Evolutionary conservation across 2,329 filamentous ascomycete species (phyloP), one percentile per base, ranked within the genome.

Genomic region (Trichoderma koningii): DNA sequence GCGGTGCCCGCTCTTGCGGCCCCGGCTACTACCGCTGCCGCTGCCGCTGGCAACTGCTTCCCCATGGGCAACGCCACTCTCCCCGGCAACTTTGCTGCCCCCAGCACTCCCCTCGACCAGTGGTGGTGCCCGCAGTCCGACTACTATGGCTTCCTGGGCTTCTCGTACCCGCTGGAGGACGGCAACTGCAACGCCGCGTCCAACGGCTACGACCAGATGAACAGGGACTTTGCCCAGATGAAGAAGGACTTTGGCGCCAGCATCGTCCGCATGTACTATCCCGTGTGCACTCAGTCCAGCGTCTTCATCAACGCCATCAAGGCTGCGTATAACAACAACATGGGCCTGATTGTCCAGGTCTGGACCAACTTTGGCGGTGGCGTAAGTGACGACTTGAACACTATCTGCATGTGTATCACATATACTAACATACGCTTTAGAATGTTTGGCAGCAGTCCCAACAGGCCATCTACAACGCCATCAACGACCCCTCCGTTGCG

Each of bases 321-420:
- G 47, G 69, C 69, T 30, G 69, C 69, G 19, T 59, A 51, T 26
- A 64, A 64, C 52, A 70, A 70, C 65, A 66, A 66, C 60, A 70
- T 70, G 68, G 68, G 63, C 23, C 44, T 70, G 38, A 64, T 70
- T 45, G 60, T 69, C 17, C 69, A 70, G 41, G 68, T 70, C 38
- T 70, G 69, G 69, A 70, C 69, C 38, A 70, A 70, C 63, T 70
- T 69, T 63, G 69, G 69, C 12, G 56, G 42, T 50, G 69, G 69
- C 30, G 68, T 69, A 63, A 61, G 67, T 69, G 5, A 34, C 19
- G 26, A 23, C 30, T 3, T 19, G 5, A 30, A 4, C 15, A 4
- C 21, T 6, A 23, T 41, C 9, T 30, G 10, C 1, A 10, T 19
- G 15, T 15, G 1, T 19, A 30, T n/a, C 21, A 38, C 9, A 1